Percentiles rank a stretch among this genome's conserved stretches.
Evolutionary conservation across 1,284 basidiomycete genomes (phyloP).

Genomic region (Cryptococcus amylolentus): DNA sequence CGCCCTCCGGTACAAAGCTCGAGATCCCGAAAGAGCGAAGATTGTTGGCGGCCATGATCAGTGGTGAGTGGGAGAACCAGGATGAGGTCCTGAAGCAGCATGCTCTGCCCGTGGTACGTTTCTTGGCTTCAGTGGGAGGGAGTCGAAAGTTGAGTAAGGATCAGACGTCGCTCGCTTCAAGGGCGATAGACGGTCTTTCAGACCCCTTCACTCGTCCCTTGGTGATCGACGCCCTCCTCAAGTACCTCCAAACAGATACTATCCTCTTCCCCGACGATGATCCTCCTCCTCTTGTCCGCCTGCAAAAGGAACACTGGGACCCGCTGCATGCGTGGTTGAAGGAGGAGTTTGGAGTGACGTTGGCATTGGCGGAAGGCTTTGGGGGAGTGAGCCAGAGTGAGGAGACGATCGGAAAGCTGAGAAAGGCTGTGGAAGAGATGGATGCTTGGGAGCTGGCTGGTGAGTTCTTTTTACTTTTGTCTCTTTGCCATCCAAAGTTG

Average conservation of each 20-base stretch:
- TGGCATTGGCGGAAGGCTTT: conserved; percentile 67
- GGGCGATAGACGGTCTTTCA: conserved; percentile 78
- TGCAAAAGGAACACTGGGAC: conserved; percentile 87
- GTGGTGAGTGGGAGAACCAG: conserved; percentile 95
- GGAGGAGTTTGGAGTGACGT: conserved; percentile 62
- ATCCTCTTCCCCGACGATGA: conserved; percentile 81
- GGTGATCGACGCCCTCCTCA: conserved; percentile 69
- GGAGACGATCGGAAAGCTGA: conserved; percentile 63
- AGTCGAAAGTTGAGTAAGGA: neutral
- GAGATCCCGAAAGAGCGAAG: conserved; percentile 67
- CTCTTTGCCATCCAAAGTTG: conserved; percentile 1
- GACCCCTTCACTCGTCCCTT: conserved; percentile 60
- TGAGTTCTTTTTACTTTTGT: conserved; percentile 48
- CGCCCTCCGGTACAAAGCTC: conserved; percentile 73
- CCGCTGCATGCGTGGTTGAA: conserved; percentile 79
- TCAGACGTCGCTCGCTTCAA: conserved; percentile 81
- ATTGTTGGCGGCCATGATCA: conserved; percentile 78
- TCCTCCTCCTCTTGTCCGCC: conserved; percentile 67
- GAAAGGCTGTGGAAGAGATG: conserved; percentile 59
- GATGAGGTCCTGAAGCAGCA: conserved; percentile 80
- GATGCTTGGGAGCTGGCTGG: conserved; percentile 84
- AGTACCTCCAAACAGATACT: conserved; percentile 93
- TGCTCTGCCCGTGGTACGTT: conserved; percentile 78
- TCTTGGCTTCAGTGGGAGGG: neutral
- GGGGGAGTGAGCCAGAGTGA: conserved; percentile 64